Evolutionary conservation across 169 alveolate genomes (phyloP).

Genomic region (Plasmodium billcollinsi): DNA sequence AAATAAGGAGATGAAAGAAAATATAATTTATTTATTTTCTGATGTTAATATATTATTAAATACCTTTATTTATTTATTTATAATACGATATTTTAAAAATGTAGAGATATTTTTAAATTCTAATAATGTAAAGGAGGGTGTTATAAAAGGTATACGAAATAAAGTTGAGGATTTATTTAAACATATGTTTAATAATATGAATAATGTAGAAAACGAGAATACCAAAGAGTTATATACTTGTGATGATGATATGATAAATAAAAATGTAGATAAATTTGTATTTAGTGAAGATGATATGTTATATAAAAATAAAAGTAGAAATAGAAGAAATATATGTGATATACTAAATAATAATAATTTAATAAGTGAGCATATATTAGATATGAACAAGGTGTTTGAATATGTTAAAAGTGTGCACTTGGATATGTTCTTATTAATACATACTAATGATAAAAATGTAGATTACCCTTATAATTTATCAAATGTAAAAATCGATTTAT

Average conservation of each 20-base stretch:
- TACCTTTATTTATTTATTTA: constrained; percentile 28
- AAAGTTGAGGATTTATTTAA: constrained; percentile 2
- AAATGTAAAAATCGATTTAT: constrained; percentile 6
- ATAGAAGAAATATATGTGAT: background rate
- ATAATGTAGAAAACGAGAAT: background rate
- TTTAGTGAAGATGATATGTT: background rate
- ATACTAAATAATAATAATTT: background rate
- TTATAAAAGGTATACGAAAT: background rate
- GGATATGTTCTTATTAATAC: constrained; percentile 15
- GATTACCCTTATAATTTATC: constrained; percentile 29
- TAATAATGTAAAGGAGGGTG: constrained; percentile 17
- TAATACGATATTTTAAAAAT: constrained; percentile 18
- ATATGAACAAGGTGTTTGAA: background rate
- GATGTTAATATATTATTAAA: constrained; percentile 18
- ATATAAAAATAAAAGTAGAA: background rate
- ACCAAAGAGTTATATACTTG: background rate
- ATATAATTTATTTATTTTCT: constrained; percentile 21
- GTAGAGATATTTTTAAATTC: constrained; percentile 19
- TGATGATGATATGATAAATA: background rate
- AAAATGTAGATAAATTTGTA: background rate
- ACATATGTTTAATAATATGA: background rate
- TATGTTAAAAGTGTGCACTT: constrained; percentile 18
- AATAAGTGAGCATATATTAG: background rate
- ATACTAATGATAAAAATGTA: constrained; percentile 28
- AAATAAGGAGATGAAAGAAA: background rate